phyloP scores from a whole-genome alignment of 78 protist species.

The Dictyostelium intermedium region DNA sequence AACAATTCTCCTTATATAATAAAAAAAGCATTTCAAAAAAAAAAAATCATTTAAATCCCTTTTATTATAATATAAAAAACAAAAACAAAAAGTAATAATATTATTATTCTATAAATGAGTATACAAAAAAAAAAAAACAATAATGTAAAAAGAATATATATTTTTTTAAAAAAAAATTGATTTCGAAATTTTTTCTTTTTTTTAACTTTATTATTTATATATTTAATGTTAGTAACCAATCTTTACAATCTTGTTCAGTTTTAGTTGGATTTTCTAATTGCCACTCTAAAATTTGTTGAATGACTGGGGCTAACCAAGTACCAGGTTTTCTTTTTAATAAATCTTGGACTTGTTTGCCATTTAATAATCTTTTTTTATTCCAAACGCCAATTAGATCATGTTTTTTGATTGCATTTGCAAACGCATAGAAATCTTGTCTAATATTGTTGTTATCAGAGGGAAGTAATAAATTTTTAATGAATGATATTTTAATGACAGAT shows the following conservation, averaged over 20 bases:
- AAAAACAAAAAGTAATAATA: too few species aligned
- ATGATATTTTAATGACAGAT: not conserved
- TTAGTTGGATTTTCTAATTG: conserved; percentile 57
- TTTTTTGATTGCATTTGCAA: not conserved
- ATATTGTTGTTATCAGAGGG: too few species aligned
- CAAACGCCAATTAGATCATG: conserved; percentile 57
- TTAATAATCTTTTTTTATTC: conserved; percentile 53
- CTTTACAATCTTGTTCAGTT: conserved; percentile 40
- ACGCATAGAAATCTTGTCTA: too few species aligned
- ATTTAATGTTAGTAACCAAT: conserved; percentile 18
- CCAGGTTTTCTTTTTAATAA: conserved; percentile 38
- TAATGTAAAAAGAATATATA: too few species aligned
- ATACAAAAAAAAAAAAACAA: too few species aligned
- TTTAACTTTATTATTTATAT: not conserved
- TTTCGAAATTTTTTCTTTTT: too few species aligned
- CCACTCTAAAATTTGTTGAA: conserved; percentile 63
- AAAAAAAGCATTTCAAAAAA: not conserved
- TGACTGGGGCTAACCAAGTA: conserved; percentile 47
- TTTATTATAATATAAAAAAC: not conserved
- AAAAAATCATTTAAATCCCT: not conserved
- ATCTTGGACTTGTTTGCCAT: conserved; percentile 69
- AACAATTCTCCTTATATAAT: conserved; percentile 22
- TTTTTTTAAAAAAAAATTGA: too few species aligned
- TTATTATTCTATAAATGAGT: too few species aligned
- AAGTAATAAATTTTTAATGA: not conserved